Conservation (phyloP, 495 filamentous ascomycete species). For the Staphylotrichum tortipilum region DNA sequence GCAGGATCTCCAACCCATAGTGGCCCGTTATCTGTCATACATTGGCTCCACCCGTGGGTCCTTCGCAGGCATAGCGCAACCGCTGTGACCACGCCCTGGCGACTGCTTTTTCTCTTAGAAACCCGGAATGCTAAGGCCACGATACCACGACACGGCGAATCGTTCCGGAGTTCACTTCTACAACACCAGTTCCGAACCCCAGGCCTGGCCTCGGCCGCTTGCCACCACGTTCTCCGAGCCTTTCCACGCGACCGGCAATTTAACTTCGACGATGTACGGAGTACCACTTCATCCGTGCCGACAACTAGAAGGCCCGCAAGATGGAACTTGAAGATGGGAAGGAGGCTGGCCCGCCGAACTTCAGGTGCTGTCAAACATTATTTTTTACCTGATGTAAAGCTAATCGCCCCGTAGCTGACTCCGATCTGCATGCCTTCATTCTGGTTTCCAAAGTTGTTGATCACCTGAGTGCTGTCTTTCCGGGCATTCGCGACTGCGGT, state of each 20-base stretch:
- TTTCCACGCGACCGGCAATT: not conserved
- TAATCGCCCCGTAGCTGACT: conserved; percentile 5
- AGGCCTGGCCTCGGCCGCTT: not conserved
- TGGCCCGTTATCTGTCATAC: too few relatives aligned
- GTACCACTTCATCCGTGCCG: not conserved
- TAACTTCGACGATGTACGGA: not conserved
- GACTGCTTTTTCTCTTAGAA: not conserved
- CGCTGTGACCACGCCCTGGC: not conserved
- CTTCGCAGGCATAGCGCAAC: too few relatives aligned
- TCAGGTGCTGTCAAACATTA: too few relatives aligned
- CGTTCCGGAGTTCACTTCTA: not conserved
- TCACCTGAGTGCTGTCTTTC: conserved; percentile 1
- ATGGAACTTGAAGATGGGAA: conserved; percentile 4
- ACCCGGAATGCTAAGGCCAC: not conserved
- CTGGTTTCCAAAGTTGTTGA: conserved; percentile 5
- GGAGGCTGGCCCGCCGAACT: not conserved
- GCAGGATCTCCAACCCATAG: too few relatives aligned
- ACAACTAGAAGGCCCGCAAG: not conserved
- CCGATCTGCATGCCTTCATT: conserved; percentile 9
- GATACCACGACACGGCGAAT: not conserved
- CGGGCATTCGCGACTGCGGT: conserved; percentile 23
- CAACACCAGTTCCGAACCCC: not conserved
- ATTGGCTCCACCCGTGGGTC: too few relatives aligned
- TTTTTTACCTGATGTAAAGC: conserved; percentile 7
- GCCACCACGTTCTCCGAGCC: not conserved